phyloP scores from a whole-genome alignment of 352 stramenopile species.

The Blastocystis sp. region DNA sequence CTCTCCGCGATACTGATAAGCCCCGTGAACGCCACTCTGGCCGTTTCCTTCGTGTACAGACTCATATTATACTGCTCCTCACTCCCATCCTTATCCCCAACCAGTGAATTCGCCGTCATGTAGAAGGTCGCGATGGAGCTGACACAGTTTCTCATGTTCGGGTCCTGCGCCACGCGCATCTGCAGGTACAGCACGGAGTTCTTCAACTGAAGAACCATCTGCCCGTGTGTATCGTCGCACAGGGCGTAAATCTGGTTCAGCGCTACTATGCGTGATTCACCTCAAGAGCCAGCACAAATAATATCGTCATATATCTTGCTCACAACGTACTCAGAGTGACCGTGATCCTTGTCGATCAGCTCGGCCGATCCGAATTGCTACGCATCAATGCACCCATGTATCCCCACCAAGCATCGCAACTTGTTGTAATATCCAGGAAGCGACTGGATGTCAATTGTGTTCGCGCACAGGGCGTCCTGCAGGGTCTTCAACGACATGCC shows the following conservation, averaged over 20 bases:
- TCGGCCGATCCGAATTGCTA: neutral
- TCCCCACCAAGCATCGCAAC: neutral
- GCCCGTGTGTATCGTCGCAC: neutral
- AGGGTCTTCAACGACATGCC: neutral
- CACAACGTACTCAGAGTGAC: neutral
- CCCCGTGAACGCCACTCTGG: neutral
- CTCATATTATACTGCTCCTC: conserved; percentile 12
- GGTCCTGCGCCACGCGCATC: neutral
- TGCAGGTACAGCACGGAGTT: conserved; percentile 6
- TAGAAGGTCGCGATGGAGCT: neutral
- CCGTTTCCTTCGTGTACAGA: neutral
- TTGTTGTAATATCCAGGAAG: neutral
- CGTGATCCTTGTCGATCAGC: neutral
- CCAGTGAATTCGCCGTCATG: neutral
- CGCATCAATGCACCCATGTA: neutral
- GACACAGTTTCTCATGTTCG: neutral
- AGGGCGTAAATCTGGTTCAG: neutral
- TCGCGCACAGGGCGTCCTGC: neutral
- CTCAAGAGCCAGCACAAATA: neutral
- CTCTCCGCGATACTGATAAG: neutral
- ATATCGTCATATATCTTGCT: neutral
- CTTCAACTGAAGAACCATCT: conserved; percentile 18
- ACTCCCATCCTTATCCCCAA: neutral
- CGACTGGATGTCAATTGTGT: neutral
- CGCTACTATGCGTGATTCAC: neutral